Evolutionary conservation across 306 rosid species (phyloP), one percentile per base, ranked within the genome.

Genomic region (Adenanthera pavonina): DNA sequence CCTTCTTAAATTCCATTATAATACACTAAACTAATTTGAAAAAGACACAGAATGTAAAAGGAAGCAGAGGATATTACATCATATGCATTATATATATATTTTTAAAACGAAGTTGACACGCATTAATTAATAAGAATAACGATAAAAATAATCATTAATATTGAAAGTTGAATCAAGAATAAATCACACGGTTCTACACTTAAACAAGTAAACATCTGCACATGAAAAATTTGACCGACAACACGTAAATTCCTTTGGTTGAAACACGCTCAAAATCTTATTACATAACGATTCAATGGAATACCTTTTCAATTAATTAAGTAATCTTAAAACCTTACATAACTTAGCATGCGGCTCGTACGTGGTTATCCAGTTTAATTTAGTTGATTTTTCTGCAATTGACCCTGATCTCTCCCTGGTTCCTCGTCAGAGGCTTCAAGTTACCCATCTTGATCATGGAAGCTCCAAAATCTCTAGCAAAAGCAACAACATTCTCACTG

Each of bases 371-470:
- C 56, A 30, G 6, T n/a, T 65, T 57, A 3, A 56, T 10, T 75
- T 60, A 71, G 64, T 87, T 84, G 17, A 84, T 17, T 60, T 79
- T 82, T 78, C 91, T 81, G 72, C 91, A 88, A 44, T 79, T 77
- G 51, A n/a, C 4, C 49, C 91, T 80, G 9, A 88, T 76, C 72
- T 88, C 86, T 14, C 89, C 89, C 2, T 73, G 0, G 0, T 1
- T 19, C 2, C 89, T 84, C 2, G 83, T 81, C 17, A 86, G 85
- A 59, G 85, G 88, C 81, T 79, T 86, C 11, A 88, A 3, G 46
- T 84, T 84, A 14, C 90, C 88, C 90, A 87, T 84, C 64, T 87
- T 87, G 56, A 87, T 72, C 83, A 87, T 82, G 6, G 88, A 84
- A 71, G 36, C 72, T 38, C 67, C 70, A 33, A 87, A 87, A 35